Conservation (phyloP, 2,329 filamentous ascomycete genomes). For the Penicillium italicum region DNA sequence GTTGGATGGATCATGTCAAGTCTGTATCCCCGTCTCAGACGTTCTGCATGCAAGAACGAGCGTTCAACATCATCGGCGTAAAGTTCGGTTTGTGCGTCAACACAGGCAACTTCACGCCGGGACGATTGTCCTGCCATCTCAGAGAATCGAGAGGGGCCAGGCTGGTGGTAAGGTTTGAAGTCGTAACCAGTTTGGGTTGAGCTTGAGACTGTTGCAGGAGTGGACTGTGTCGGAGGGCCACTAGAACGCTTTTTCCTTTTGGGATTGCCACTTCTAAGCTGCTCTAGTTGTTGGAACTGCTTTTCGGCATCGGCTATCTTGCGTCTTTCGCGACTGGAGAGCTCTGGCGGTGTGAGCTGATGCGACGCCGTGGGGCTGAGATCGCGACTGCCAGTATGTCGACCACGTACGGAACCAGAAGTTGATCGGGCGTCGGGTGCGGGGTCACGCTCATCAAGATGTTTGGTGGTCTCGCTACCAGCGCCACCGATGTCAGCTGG, state of each 20-base stretch:
- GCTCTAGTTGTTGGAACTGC: constrained; percentile 59
- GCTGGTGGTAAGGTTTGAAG: constrained; percentile 32
- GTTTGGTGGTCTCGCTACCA: constrained; percentile 55
- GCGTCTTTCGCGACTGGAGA: constrained; percentile 60
- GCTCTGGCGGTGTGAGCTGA: constrained; percentile 47
- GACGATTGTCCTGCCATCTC: not conserved
- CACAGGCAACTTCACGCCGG: not conserved
- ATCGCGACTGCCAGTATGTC: constrained; percentile 57
- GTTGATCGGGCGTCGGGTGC: constrained; percentile 56
- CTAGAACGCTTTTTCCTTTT: constrained; percentile 57
- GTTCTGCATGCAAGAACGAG: not conserved
- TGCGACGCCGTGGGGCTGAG: constrained; percentile 52
- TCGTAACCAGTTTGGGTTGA: constrained; percentile 34
- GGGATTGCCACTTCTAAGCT: constrained; percentile 42
- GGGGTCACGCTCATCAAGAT: constrained; percentile 54
- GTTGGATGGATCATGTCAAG: not conserved
- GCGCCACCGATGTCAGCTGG: constrained; percentile 56
- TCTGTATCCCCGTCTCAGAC: not conserved
- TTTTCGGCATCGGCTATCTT: constrained; percentile 62
- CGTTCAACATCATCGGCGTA: not conserved
- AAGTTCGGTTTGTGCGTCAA: not conserved
- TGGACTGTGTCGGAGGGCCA: constrained; percentile 53
- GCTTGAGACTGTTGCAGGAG: constrained; percentile 38
- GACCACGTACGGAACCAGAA: constrained; percentile 53
- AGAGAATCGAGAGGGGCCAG: constrained; percentile 9